Evolutionary conservation across 768 basidiomycete species (phyloP), one percentile per base, ranked within the genome.

Genomic region (Fomitopsis pulvina): DNA sequence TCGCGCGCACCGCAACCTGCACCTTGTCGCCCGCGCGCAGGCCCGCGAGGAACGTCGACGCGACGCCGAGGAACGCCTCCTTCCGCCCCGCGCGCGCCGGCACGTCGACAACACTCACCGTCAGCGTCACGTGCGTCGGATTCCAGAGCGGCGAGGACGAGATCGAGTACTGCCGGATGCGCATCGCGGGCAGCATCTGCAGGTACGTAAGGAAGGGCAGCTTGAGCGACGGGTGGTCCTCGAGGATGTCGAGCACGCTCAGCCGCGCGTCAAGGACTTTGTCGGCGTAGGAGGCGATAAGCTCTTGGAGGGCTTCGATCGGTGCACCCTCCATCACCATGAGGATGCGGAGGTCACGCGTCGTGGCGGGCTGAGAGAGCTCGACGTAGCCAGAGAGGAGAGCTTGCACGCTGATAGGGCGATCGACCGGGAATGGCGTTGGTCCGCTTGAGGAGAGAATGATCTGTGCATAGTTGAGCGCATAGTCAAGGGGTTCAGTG

Each of bases 131-230:
- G 39, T 64, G 67, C 28, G 61, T 56, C 6, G 75, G 63, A 51
- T 73, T 66, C 67, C 70, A 69, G 7, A 78, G 63, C 3, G 74
- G 74, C 1, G 73, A 75, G 1, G 73, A 74, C 0, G 76, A 76
- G 53, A 76, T 76, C 2, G 74, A 75, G 62, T 78, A 76, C 60
- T 76, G 74, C 21, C 76, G 63, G 45, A 74, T 64, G 30, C 73
- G 72, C 70, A 76, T 76, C 2, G 73, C 57, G 8, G 73, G 75
- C 8, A 76, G 66, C 58, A 73, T 64, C 18, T 60, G 60, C 26
- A 78, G 57, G 63, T 69, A 75, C 3, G 63, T 60, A 10, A 60
- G 57, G 27, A 76, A 63, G 14, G 68, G 52, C 20, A 75, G 60
- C 25, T 65, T 51, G 50, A 78, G 62, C 47, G 67, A 57, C 1